Evolutionary conservation across 2,329 filamentous ascomycete genomes (phyloP).

Genomic region (Calonectria fujianensis): DNA sequence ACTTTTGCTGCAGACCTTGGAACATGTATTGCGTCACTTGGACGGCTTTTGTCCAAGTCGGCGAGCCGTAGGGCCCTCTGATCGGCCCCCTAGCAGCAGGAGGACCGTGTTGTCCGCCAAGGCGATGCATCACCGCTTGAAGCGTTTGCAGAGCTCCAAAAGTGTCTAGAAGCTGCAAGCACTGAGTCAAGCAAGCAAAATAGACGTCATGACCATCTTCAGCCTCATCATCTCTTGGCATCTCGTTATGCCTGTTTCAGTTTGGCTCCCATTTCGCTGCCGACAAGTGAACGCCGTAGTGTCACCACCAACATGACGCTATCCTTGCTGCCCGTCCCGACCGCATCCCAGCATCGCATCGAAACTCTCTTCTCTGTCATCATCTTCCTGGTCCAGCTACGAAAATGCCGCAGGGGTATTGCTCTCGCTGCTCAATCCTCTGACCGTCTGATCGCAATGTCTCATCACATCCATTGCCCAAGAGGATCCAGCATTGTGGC

Average conservation of each 20-base stretch:
- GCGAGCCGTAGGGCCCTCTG: not conserved
- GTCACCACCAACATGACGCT: not conserved
- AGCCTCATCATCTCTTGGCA: conserved; percentile 34
- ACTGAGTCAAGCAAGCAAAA: not conserved
- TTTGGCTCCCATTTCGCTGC: conserved; percentile 5
- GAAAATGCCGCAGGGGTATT: conserved; percentile 29
- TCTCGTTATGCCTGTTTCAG: conserved; percentile 26
- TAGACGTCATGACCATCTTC: not conserved
- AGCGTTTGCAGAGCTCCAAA: not conserved
- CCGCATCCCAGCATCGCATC: not conserved
- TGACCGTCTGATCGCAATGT: conserved; percentile 28
- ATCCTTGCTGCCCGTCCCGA: not conserved
- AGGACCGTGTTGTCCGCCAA: not conserved
- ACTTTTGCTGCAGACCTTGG: conserved; percentile 24
- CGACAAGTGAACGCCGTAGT: not conserved
- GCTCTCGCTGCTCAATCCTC: conserved; percentile 10
- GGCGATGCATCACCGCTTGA: not conserved
- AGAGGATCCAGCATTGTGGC: conserved; percentile 15
- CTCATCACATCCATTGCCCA: not conserved
- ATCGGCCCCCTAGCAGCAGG: not conserved
- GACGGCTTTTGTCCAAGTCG: not conserved
- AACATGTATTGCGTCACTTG: conserved; percentile 30
- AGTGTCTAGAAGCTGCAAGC: not conserved
- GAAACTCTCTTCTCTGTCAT: not conserved
- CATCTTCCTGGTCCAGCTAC: not conserved